Evolutionary conservation across 345 rosid species (phyloP).

Genomic region (Lepidium africanum): DNA sequence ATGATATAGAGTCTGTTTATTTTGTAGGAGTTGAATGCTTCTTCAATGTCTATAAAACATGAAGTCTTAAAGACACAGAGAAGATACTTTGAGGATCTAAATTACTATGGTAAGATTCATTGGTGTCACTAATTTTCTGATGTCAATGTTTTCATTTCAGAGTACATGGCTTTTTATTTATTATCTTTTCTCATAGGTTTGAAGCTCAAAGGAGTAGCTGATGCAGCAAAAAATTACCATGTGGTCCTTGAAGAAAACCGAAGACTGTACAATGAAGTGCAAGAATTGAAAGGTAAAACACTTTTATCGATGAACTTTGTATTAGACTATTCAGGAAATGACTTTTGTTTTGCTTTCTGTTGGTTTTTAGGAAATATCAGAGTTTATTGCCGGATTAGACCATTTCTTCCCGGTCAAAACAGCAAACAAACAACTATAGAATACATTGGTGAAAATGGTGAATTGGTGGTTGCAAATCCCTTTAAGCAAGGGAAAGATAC

Average conservation of each 20-base stretch:
- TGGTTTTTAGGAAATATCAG: conserved; percentile 72
- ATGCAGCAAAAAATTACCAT: conserved; percentile 86
- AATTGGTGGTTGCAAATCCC: conserved; percentile 80
- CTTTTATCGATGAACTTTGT: not conserved
- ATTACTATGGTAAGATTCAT: conserved; percentile 49
- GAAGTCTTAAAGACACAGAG: conserved; percentile 59
- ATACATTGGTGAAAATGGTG: conserved; percentile 84
- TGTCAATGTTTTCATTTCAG: conserved; percentile 5
- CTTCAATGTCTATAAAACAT: conserved; percentile 52
- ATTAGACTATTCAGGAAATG: conserved; percentile 1
- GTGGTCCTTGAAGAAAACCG: conserved; percentile 76
- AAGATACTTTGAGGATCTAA: conserved; percentile 54
- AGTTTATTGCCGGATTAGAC: conserved; percentile 92
- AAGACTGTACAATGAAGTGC: conserved; percentile 86
- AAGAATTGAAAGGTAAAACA: conserved; percentile 85
- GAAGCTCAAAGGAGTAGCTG: conserved; percentile 70
- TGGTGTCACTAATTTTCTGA: not conserved
- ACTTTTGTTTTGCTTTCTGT: conserved; percentile 18
- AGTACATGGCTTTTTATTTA: not conserved
- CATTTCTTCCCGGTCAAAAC: conserved; percentile 82
- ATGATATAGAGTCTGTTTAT: not conserved
- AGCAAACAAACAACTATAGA: conserved; percentile 68
- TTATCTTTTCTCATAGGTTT: conserved; percentile 35
- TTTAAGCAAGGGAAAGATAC: conserved; percentile 72
- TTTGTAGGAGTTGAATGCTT: conserved; percentile 58